Conservation (phyloP, 371 early-diverging fungal genomes). For the Mortierella polycephala region DNA sequence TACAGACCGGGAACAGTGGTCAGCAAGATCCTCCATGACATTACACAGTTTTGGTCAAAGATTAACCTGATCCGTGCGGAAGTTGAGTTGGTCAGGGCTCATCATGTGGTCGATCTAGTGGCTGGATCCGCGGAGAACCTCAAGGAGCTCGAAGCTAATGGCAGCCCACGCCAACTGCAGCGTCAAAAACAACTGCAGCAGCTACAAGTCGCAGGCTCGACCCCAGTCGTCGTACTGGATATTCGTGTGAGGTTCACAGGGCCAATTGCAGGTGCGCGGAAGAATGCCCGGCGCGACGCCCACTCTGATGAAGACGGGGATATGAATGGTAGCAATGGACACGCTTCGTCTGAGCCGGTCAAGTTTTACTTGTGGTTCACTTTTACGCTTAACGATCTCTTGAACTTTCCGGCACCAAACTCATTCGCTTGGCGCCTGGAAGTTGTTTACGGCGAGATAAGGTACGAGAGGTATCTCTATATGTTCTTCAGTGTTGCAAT, state of each 20-base stretch:
- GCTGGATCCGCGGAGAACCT: constrained; percentile 52
- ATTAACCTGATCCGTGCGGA: constrained; percentile 35
- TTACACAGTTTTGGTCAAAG: constrained; percentile 40
- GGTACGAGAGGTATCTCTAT: constrained; percentile 7
- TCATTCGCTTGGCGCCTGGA: constrained; percentile 53
- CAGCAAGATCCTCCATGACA: constrained; percentile 42
- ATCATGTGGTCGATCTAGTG: constrained; percentile 48
- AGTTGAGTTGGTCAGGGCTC: constrained; percentile 36
- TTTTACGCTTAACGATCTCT: constrained; percentile 42
- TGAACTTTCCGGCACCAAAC: constrained; percentile 38
- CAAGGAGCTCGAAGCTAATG: constrained; percentile 33
- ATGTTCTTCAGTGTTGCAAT: background rate
- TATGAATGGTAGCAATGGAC: background rate
- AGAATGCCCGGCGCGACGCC: constrained; percentile 1
- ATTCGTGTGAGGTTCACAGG: constrained; percentile 49
- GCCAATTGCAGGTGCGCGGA: constrained; percentile 9
- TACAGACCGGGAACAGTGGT: constrained; percentile 41
- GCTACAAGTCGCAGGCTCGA: constrained; percentile 25
- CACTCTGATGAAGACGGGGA: background rate
- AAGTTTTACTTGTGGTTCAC: constrained; percentile 55
- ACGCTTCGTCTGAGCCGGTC: constrained; percentile 25
- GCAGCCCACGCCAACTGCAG: background rate
- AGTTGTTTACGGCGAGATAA: constrained; percentile 44
- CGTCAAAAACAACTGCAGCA: background rate
- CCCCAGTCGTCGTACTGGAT: constrained; percentile 49